A percentile compares a stretch with the other conserved stretches of the same genome.
These are phyloP conservation scores for Hericium rajendrae DNA, from an alignment of 768 basidiomycete genomes.

Conservation along the genomic window DNA sequence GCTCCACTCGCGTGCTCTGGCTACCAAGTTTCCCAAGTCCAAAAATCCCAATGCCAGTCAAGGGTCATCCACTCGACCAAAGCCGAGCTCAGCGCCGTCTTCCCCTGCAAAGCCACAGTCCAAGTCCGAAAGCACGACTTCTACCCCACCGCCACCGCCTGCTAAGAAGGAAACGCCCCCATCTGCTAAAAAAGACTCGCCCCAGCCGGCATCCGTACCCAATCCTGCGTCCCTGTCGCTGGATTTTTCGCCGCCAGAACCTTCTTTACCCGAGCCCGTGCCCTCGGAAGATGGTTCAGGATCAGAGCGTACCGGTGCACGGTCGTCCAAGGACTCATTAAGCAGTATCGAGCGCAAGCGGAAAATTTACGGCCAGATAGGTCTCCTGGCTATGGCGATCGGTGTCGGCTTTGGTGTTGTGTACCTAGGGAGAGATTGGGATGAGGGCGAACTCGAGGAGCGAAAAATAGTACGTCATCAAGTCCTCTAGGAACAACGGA, in stretches of 20 bases:
- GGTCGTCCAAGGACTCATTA: constrained; percentile 67
- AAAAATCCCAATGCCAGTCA: neutral
- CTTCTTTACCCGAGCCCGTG: neutral
- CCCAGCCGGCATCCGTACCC: constrained; percentile 28
- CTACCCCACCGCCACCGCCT: neutral
- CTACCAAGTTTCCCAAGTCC: neutral
- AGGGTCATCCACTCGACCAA: neutral
- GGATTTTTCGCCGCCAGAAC: constrained; percentile 47
- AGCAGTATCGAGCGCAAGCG: constrained; percentile 72
- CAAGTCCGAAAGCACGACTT: neutral
- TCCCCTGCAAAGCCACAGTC: neutral
- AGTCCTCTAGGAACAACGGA: neutral
- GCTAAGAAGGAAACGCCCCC: neutral
- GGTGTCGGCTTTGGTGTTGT: constrained; percentile 48
- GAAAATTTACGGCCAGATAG: constrained; percentile 42
- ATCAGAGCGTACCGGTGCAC: constrained; percentile 58
- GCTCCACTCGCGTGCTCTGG: neutral
- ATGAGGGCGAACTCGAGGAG: constrained; percentile 53
- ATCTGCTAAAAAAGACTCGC: neutral
- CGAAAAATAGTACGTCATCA: constrained; percentile 47
- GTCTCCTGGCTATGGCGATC: constrained; percentile 42
- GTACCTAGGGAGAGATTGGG: constrained; percentile 75
- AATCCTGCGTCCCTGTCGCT: constrained; percentile 22
- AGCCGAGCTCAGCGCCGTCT: neutral
- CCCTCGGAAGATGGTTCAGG: constrained; percentile 30